Percentiles rank a stretch among this genome's conserved stretches.
phyloP scores from a whole-genome alignment of 768 basidiomycete species.

The Boletus rubropictus region DNA sequence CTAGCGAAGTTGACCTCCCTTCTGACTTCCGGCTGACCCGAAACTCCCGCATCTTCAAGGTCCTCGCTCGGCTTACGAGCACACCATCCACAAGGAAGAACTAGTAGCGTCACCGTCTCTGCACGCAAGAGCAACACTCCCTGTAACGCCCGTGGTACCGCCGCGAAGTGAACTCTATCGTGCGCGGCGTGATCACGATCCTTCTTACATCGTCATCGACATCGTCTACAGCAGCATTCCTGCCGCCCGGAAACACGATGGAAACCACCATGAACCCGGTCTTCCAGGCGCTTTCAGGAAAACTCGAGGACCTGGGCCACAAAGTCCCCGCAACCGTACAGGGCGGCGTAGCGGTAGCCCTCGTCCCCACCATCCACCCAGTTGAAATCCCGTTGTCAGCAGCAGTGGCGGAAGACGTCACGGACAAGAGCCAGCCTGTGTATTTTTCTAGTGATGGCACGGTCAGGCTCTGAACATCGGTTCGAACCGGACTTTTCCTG shows the following conservation, averaged over 20 bases:
- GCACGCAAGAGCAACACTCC: constrained; percentile 19
- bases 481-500: too few species aligned
- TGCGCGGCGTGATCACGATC: constrained; percentile 26
- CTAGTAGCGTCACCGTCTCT: constrained; percentile 22
- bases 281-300: constrained; percentile 10
- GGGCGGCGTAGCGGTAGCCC: not conserved
- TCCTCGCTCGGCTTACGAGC: constrained; percentile 24
- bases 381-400: constrained; percentile 18
- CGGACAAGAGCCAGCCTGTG: constrained; percentile 13
- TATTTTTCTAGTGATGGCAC: too few species aligned
- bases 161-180: constrained; percentile 11
- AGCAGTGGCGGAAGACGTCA: constrained; percentile 18
- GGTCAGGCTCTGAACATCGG: too few species aligned
- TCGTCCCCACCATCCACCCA: constrained; percentile 15
- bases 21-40: constrained; percentile 12
- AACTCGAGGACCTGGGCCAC: constrained; percentile 15
- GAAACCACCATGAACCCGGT: constrained; percentile 12
- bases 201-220: constrained; percentile 17
- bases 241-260: constrained; percentile 7
- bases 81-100: constrained; percentile 17
- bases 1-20: constrained; percentile 9
- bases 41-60: constrained; percentile 23
- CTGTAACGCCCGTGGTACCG: constrained; percentile 24
- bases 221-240: constrained; percentile 10
- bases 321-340: constrained; percentile 15